Evolutionary conservation across 1,284 basidiomycete genomes (phyloP), one percentile per base, ranked within the genome.

Genomic region (Exobasidium cylindrosporum): DNA sequence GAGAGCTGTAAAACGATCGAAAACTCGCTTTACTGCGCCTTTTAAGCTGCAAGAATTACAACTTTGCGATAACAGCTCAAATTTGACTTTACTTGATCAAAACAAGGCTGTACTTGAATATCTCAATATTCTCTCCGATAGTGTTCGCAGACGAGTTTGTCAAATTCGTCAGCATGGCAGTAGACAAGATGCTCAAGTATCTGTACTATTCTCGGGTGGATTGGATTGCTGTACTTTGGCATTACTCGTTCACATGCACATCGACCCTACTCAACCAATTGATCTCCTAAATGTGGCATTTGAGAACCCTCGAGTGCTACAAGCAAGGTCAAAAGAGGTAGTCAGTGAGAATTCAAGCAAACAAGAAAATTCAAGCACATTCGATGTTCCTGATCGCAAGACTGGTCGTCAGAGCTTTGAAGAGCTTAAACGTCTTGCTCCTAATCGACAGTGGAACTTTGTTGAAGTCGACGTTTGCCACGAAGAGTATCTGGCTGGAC

Each of bases 271-370:
- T 2, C 68, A 78, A 61, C 88, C 92, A 0, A 93, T 99, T 59
- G 95, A 99, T 73, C 82, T 99, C 0, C 82, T 99, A 24, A 98
- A 97, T 73, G 93, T 99, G 2, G 92, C 91, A 0, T 98, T 99
- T 70, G 91, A 96, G 77, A 96, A 96, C 74, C 91, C 92, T 10
- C 85, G 90, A 2, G 75, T 82, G 86, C 26, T 85, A 54, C 84
- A 70, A 63, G 82, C 64, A 28, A 40, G 64, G 68, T 59, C 5
- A 64, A 35, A 60, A 28, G 31, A 3, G 17, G 40, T 7, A 29
- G 57, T 4, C 14, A 11, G 35, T 10, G n/a, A n/a, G n/a, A n/a
- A n/a, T n/a, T n/a, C n/a, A n/a, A 50, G 29, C 4, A 6, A 13
- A 23, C 17, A 28, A 13, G 43, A 13, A 3, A 29, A 30, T 21